phyloP scores from a whole-genome alignment of 2,329 filamentous ascomycete genomes.

The Pseudohalonectria lignicola region DNA sequence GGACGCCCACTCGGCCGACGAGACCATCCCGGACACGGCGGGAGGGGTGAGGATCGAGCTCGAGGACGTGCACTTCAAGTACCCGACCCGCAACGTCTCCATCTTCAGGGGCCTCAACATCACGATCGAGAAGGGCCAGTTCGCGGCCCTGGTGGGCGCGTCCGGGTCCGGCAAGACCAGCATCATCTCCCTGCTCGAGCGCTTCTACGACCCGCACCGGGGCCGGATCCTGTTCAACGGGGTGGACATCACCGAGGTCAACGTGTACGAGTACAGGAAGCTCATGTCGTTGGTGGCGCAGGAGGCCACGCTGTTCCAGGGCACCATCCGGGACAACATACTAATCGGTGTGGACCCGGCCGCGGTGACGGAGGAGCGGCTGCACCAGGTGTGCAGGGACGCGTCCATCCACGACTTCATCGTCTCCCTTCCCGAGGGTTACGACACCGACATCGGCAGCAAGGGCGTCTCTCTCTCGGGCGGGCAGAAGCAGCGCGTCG shows the following conservation, averaged over 20 bases:
- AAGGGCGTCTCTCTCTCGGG: slow-evolving; percentile 52
- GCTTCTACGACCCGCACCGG: slow-evolving; percentile 57
- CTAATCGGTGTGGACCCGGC: slow-evolving; percentile 48
- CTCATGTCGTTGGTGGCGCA: slow-evolving; percentile 63
- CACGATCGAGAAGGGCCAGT: slow-evolving; percentile 56
- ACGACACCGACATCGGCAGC: slow-evolving; percentile 56
- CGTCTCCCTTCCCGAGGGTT: slow-evolving; percentile 53
- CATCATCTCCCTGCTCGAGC: slow-evolving; percentile 53
- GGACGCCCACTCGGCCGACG: slow-evolving; percentile 16
- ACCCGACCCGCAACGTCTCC: slow-evolving; percentile 43
- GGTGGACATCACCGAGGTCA: slow-evolving; percentile 44
- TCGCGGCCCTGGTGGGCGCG: slow-evolving; percentile 58
- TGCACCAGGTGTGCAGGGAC: slow-evolving; percentile 43
- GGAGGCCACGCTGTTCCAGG: slow-evolving; percentile 62
- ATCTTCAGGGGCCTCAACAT: slow-evolving; percentile 53
- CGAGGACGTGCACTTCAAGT: slow-evolving; percentile 45
- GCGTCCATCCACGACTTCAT: slow-evolving; percentile 66
- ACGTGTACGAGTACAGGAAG: slow-evolving; percentile 51
- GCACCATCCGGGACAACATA: slow-evolving; percentile 59
- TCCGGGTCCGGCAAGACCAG: slow-evolving; percentile 61
- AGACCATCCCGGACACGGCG: slow-evolving; percentile 28
- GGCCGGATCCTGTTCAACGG: slow-evolving; percentile 57
- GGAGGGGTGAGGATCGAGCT: slow-evolving; percentile 47
- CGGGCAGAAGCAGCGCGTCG: slow-evolving; percentile 43
- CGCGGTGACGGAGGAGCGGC: slow-evolving; percentile 36